These are phyloP conservation scores for Akanthomyces uredinophilus DNA, from an alignment of 2,329 filamentous ascomycete species.

Conservation along the genomic window DNA sequence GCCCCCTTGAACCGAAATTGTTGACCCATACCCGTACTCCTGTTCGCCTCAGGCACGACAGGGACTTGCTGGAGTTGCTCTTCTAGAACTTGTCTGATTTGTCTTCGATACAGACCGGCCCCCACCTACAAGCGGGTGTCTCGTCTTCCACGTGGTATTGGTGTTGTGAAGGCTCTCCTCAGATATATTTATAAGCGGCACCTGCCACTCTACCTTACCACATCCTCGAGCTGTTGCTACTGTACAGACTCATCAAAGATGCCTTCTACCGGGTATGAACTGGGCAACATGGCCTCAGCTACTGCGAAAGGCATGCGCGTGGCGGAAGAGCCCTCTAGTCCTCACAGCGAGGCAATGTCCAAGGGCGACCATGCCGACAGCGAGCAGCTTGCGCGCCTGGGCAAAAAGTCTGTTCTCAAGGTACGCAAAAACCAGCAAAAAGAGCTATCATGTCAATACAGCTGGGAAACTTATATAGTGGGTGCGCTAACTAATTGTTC, in stretches of 20 bases:
- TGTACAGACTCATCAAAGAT: neutral
- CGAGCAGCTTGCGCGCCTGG: constrained; percentile 12
- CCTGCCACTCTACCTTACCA: neutral
- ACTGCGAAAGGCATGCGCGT: constrained; percentile 1
- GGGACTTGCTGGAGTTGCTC: neutral
- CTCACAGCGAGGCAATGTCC: constrained; percentile 1
- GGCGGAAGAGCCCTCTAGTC: neutral
- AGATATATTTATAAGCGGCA: neutral
- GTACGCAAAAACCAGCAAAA: neutral
- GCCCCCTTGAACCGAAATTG: neutral
- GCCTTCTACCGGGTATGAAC: neutral
- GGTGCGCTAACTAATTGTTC: neutral
- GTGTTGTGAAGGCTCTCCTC: neutral
- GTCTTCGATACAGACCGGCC: neutral
- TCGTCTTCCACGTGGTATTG: neutral
- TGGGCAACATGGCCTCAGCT: constrained; percentile 12
- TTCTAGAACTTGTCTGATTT: neutral
- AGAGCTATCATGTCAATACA: neutral
- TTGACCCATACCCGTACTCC: neutral
- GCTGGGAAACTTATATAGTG: neutral
- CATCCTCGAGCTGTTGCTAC: too few species aligned
- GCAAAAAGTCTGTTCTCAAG: constrained; percentile 15
- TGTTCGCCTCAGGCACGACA: neutral
- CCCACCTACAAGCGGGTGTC: neutral
- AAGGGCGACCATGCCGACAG: constrained; percentile 5